A percentile compares a stretch with the other conserved stretches of the same genome.
Evolutionary conservation across 2,329 filamentous ascomycete species (phyloP).

Genomic region (Aspergillus floridensis): DNA sequence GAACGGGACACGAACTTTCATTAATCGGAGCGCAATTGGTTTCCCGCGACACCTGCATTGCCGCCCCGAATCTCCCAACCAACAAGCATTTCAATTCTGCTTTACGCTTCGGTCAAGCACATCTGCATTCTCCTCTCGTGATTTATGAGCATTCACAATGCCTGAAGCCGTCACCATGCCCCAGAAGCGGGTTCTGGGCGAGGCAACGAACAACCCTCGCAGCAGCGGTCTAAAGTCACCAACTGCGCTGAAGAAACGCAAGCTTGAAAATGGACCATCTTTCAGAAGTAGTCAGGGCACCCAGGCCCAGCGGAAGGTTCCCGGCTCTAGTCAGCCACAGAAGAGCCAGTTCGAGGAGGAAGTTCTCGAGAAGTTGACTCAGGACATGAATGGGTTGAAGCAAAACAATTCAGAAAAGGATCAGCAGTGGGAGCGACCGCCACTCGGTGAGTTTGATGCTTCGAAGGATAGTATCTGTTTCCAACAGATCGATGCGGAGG

Average conservation of each 20-base stretch:
- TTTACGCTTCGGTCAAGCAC: not conserved
- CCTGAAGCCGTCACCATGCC: slow-evolving; percentile 47
- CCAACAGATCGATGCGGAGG: slow-evolving; percentile 93
- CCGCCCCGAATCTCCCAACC: not conserved
- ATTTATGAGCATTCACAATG: slow-evolving; percentile 32
- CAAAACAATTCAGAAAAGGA: slow-evolving; percentile 87
- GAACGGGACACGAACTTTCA: slow-evolving; percentile 19
- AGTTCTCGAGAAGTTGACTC: slow-evolving; percentile 91
- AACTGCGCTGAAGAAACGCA: slow-evolving; percentile 72
- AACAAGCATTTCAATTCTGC: not conserved
- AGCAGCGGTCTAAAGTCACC: slow-evolving; percentile 57
- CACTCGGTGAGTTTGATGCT: slow-evolving; percentile 60
- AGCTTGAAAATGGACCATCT: slow-evolving; percentile 59
- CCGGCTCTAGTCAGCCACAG: slow-evolving; percentile 64
- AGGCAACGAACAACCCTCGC: slow-evolving; percentile 62
- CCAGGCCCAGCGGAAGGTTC: slow-evolving; percentile 54
- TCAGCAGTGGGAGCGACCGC: slow-evolving; percentile 79
- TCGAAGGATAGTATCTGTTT: slow-evolving; percentile 73
- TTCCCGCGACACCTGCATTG: slow-evolving; percentile 10
- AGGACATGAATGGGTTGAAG: slow-evolving; percentile 84
- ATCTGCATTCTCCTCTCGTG: not conserved
- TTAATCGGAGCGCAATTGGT: slow-evolving; percentile 10
- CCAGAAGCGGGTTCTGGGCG: slow-evolving; percentile 71
- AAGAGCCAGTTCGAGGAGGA: slow-evolving; percentile 94
- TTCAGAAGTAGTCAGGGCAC: slow-evolving; percentile 59